phyloP scores from a whole-genome alignment of 2,329 filamentous ascomycete species.

The Ceratocystis variospora region DNA sequence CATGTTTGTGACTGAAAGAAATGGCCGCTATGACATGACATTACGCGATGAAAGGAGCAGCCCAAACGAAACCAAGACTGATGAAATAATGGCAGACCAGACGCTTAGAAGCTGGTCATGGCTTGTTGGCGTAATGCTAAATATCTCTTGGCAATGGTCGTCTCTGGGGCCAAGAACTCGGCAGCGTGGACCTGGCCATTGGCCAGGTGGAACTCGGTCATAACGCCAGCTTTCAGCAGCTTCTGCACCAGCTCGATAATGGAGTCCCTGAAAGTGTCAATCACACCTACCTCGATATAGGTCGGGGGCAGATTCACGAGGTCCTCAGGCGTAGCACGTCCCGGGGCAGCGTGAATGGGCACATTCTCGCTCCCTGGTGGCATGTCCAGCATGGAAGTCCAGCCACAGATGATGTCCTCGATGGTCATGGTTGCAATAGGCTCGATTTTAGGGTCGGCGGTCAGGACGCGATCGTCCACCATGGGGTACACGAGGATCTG shows the following conservation, averaged over 20 bases:
- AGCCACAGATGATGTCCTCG: constrained; percentile 21
- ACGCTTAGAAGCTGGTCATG: neutral
- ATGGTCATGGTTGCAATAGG: constrained; percentile 19
- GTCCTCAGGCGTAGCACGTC: constrained; percentile 19
- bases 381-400: constrained; percentile 21
- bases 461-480: constrained; percentile 25
- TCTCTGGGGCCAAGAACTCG: constrained; percentile 15
- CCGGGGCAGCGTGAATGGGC: constrained; percentile 22
- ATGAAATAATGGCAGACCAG: neutral
- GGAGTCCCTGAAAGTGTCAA: constrained; percentile 30
- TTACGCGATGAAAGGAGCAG: neutral
- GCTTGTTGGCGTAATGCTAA: neutral
- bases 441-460: constrained; percentile 14
- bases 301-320: constrained; percentile 26
- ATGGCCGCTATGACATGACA: neutral
- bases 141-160: neutral
- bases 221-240: constrained; percentile 26
- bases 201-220: constrained; percentile 31
- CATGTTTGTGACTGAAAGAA: neutral
- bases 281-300: constrained; percentile 29
- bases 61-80: neutral
- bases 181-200: constrained; percentile 28
- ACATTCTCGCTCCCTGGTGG: constrained; percentile 19
- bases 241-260: constrained; percentile 24
- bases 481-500: constrained; percentile 27